A percentile compares a stretch with the other conserved stretches of the same genome.
These are phyloP conservation scores for Kluyveromyces sp. DNA, from an alignment of 1,139 yeast species.

Conservation along the genomic window DNA sequence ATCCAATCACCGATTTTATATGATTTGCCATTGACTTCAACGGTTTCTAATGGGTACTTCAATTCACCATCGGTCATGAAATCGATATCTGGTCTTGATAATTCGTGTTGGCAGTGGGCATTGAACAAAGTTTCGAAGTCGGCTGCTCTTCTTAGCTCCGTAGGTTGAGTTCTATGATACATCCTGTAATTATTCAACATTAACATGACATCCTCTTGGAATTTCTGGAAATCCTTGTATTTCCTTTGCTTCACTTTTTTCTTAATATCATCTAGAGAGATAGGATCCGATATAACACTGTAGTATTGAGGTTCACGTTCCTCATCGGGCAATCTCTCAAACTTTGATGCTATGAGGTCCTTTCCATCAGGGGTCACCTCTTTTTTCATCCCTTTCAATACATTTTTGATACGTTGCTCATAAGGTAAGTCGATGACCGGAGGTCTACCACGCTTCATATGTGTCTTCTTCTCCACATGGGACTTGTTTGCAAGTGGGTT, in stretches of 20 bases:
- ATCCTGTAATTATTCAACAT: constrained; percentile 70
- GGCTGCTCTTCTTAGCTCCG: constrained; percentile 49
- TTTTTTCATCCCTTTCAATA: constrained; percentile 72
- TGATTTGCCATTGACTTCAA: constrained; percentile 60
- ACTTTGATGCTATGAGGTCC: constrained; percentile 46
- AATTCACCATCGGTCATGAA: constrained; percentile 64
- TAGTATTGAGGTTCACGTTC: constrained; percentile 63
- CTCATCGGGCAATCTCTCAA: constrained; percentile 78
- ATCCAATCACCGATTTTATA: constrained; percentile 96
- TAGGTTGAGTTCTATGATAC: constrained; percentile 53
- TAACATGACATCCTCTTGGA: constrained; percentile 65
- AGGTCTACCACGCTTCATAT: constrained; percentile 70
- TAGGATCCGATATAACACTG: constrained; percentile 55
- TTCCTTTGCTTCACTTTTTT: constrained; percentile 81
- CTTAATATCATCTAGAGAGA: constrained; percentile 74
- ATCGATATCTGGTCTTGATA: constrained; percentile 74
- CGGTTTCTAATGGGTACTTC: constrained; percentile 70
- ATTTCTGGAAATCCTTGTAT: constrained; percentile 67
- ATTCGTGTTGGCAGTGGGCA: constrained; percentile 56
- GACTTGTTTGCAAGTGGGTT: constrained; percentile 18
- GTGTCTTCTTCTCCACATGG: constrained; percentile 33
- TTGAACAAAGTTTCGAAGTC: constrained; percentile 56
- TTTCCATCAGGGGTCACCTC: constrained; percentile 50
- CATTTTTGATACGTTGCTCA: constrained; percentile 83
- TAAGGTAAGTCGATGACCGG: constrained; percentile 93